Evolutionary conservation across 495 filamentous ascomycete species (phyloP).

Genomic region (Aspergillus funiculosus): DNA sequence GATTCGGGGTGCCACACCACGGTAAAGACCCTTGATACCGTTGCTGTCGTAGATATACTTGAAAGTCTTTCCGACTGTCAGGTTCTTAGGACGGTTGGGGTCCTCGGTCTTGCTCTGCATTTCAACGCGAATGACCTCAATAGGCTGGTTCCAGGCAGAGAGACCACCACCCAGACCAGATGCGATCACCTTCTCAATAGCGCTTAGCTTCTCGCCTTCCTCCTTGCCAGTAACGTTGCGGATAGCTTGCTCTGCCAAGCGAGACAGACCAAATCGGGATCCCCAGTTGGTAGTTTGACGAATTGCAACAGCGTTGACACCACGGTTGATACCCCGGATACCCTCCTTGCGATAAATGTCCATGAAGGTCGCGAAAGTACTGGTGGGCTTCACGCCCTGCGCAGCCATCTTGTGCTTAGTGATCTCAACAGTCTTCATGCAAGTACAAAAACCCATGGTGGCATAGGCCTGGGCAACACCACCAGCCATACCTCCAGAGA

Average conservation of each 20-base stretch:
- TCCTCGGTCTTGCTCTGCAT: constrained; percentile 99
- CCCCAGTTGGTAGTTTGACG: constrained; percentile 99
- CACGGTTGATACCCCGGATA: constrained; percentile 93
- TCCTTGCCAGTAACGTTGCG: constrained; percentile 75
- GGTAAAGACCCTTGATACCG: constrained; percentile 89
- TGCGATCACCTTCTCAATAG: constrained; percentile 83
- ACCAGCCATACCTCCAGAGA: constrained; percentile 85
- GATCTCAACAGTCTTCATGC: constrained; percentile 99
- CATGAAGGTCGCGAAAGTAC: constrained; percentile 92
- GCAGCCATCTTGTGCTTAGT: constrained; percentile 94
- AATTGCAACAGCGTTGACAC: constrained; percentile 97
- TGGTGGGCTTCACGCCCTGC: constrained; percentile 70
- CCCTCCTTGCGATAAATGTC: constrained; percentile 94
- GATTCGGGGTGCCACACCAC: constrained; percentile 89
- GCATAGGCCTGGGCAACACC: constrained; percentile 97
- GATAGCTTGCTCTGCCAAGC: constrained; percentile 86
- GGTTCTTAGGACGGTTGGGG: constrained; percentile 95
- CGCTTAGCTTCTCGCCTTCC: constrained; percentile 65
- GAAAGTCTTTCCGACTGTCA: constrained; percentile 90
- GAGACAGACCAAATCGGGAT: constrained; percentile 85
- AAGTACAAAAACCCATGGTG: constrained; percentile 99
- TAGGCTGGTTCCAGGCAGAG: constrained; percentile 98
- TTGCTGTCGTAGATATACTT: constrained; percentile 88
- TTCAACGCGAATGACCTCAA: constrained; percentile 98
- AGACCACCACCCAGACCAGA: constrained; percentile 86